phyloP scores from a whole-genome alignment of 768 basidiomycete species.

The Exsudoporus frostii region DNA sequence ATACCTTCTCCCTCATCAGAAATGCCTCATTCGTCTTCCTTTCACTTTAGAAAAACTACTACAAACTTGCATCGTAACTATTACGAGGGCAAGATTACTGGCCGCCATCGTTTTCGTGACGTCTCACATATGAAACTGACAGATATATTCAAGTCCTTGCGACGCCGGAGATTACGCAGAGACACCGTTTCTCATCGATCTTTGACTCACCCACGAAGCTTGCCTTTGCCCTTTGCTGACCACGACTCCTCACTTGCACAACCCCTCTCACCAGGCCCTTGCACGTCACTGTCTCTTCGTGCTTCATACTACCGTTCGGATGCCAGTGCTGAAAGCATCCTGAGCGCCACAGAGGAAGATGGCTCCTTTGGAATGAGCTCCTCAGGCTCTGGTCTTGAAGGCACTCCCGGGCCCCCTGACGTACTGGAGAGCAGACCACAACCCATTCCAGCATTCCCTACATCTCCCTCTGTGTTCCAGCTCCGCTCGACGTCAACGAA shows the following conservation, averaged over 20 bases:
- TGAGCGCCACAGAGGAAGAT: slow-evolving; percentile 7
- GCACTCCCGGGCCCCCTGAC: not conserved
- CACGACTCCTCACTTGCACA: slow-evolving; percentile 6
- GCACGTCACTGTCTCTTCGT: not conserved
- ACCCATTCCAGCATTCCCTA: slow-evolving; percentile 2
- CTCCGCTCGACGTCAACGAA: slow-evolving; percentile 17
- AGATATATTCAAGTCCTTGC: slow-evolving; percentile 22
- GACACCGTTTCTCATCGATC: slow-evolving; percentile 2
- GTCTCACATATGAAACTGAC: slow-evolving; percentile 17
- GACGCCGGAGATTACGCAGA: slow-evolving; percentile 8
- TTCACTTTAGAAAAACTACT: slow-evolving; percentile 9
- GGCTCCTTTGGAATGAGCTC: slow-evolving; percentile 15
- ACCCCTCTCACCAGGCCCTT: not conserved
- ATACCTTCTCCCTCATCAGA: not conserved
- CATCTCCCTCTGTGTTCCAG: slow-evolving; percentile 19
- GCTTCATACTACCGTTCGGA: slow-evolving; percentile 1
- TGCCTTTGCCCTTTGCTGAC: slow-evolving; percentile 2
- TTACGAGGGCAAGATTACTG: slow-evolving; percentile 5
- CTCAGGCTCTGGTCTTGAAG: not conserved
- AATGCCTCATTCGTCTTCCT: slow-evolving; percentile 9
- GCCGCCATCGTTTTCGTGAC: slow-evolving; percentile 15
- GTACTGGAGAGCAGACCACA: not conserved
- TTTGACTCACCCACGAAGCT: slow-evolving; percentile 1
- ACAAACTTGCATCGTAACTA: slow-evolving; percentile 10
- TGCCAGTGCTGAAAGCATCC: slow-evolving; percentile 1